Evolutionary conservation across 2,329 filamentous ascomycete species (phyloP).

Genomic region (Monosporascus sp.): DNA sequence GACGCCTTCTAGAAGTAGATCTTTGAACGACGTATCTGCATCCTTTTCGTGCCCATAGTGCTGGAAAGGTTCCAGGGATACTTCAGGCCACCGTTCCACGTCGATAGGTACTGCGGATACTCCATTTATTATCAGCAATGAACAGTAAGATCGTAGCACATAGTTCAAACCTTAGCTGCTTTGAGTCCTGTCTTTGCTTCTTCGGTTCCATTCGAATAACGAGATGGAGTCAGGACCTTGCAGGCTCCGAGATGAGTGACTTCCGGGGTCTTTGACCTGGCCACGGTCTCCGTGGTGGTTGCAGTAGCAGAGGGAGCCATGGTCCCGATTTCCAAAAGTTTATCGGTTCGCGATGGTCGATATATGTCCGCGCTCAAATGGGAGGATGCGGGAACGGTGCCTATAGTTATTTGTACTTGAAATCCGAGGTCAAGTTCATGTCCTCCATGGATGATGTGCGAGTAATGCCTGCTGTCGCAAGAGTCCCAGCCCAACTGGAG

Average conservation of each 20-base stretch:
- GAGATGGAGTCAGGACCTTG: conserved; percentile 20
- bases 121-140: conserved; percentile 26
- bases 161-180: conserved; percentile 18
- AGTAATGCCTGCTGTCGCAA: background rate
- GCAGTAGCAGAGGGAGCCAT: conserved; percentile 27
- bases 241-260: conserved; percentile 17
- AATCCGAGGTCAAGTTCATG: background rate
- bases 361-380: background rate
- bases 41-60: conserved; percentile 73
- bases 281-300: conserved; percentile 21
- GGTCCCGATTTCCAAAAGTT: background rate
- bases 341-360: too few relatives aligned
- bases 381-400: background rate
- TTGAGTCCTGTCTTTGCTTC: conserved; percentile 23
- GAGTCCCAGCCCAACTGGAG: background rate
- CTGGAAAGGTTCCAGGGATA: conserved; percentile 63
- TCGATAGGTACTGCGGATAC: conserved; percentile 70
- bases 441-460: background rate
- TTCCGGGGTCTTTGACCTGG: conserved; percentile 13
- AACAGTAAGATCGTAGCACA: background rate
- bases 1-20: conserved; percentile 55
- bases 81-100: conserved; percentile 60
- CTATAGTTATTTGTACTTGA: background rate
- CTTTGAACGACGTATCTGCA: conserved; percentile 63
- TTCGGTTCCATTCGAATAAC: conserved; percentile 23